Base-by-base conservation (phyloP, 495 filamentous ascomycete genomes). In the Alectoria sarmentosa region DNA sequence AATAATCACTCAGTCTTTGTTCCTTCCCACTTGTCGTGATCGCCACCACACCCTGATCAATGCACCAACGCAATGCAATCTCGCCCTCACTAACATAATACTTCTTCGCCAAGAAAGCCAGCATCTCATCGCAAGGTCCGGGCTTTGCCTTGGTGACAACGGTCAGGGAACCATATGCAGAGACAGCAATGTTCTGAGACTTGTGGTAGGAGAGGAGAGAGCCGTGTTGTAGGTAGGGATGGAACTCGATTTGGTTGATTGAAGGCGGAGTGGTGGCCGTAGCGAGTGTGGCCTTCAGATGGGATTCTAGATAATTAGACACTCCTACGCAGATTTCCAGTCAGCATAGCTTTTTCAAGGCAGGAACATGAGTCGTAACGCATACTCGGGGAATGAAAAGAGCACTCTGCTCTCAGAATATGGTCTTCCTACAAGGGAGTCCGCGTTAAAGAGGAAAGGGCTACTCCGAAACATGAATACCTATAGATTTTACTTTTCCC, bases 221-320 rank as follows among this genome's bases (percentile, higher is more conserved):
- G 4, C 76, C 77, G 72, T 88, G 91, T 73, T 96, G 92, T 42
- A 96, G 80, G 73, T 96, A 96, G 0, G 90, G 88, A 70, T 96
- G 89, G 69, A 83, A 93, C 74, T 96, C 91, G 66, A 96, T 89
- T 78, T 96, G 91, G 75, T 96, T 96, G 69, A 91, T 81, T 3
- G 79, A 84, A 0, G 92, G 92, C 17, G 77, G 72, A 28, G 83
- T 71, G 48, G 78, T 84, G 26, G 88, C 86, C 0, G 84, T 90
- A 62, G 84, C 74, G 17, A 95, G 74, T 44, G 88, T 82, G 3
- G 81, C 79, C 69, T 91, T 83, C 23, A 96, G 77, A 70, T 96
- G 82, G 42, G 76, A 73, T 41, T 84, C 77, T 15, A 89, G 70
- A 76, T 85, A 95, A 71, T 96, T 96, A 65, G 88, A 92, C 6